phyloP scores from a whole-genome alignment of 78 protist species.

The Cyanophora paradoxa region DNA sequence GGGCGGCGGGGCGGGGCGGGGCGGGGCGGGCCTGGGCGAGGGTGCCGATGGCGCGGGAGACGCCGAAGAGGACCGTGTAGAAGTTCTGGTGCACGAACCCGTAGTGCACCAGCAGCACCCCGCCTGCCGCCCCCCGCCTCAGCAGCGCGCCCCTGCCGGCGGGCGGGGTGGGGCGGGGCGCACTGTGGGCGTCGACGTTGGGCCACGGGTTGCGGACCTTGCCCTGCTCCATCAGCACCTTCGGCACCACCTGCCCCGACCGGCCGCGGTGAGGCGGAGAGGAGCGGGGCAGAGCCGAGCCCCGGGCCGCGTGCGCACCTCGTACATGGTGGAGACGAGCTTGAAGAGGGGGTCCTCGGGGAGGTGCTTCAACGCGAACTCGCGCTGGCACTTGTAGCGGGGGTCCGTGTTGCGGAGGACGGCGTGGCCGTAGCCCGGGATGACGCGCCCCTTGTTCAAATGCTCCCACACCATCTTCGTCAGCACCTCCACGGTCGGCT shows the following conservation, averaged over 20 bases:
- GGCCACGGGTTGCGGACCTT: conserved; percentile 92
- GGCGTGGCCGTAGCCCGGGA: conserved; percentile 98
- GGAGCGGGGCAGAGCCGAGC: too few relatives aligned
- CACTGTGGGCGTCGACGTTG: conserved; percentile 95
- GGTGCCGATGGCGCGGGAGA: conserved; percentile 87
- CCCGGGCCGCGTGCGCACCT: too few relatives aligned
- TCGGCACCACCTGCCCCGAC: conserved; percentile 89
- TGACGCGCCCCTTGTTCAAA: too few relatives aligned
- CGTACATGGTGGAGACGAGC: conserved; percentile 42
- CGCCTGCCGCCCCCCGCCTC: too few relatives aligned
- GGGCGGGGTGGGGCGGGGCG: too few relatives aligned
- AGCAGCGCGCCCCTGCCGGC: too few relatives aligned
- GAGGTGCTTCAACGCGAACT: conserved; percentile 86
- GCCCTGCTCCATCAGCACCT: conserved; percentile 82
- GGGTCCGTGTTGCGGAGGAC: conserved; percentile 90
- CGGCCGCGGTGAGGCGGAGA: too few relatives aligned
- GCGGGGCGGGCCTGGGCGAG: too few relatives aligned
- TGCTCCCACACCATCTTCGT: too few relatives aligned
- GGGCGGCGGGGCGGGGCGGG: too few relatives aligned
- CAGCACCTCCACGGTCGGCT: too few relatives aligned
- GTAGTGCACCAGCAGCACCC: too few relatives aligned
- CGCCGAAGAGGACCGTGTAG: conserved; percentile 92
- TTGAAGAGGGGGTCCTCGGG: conserved; percentile 83
- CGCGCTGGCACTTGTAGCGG: conserved; percentile 90
- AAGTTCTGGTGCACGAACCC: conserved; percentile 63